Base-by-base conservation (phyloP, 192 early-diverging fungal species). In the Cetraspora pellucida region DNA sequence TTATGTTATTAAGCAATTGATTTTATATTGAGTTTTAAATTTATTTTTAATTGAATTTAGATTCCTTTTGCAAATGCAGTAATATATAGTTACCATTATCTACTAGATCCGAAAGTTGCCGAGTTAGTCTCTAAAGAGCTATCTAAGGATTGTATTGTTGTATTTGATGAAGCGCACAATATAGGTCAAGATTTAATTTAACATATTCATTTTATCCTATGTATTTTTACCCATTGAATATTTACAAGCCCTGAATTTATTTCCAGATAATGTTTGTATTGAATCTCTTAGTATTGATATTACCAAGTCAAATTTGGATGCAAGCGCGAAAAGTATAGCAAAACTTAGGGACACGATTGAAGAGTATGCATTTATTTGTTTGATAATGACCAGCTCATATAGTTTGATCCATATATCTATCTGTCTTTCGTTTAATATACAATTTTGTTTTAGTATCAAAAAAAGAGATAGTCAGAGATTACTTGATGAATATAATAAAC, bases 91-190 rank as follows among this genome's bases (percentile, higher is more conserved):
- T 99, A 98, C 79, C 97, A 99, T 79, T 99, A 99, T 78, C 88
- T 99, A 85, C 85, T 99, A n/a, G 98, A 99, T 81, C 98, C 98
- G 23, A 99, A 99, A 84, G 97, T 99, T 2, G 98, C 98, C 8
- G 97, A 98, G 50, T 78, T 98, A 66, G 95, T 99, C 43, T 98
- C 96, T 6, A 95, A 93, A 82, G 97, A 98, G 79, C 77, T 99
- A 64, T 92, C 93, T 45, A 94, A 92, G 81, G 94, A 98, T 61
- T 91, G 92, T 47, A 98, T 99, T 64, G 93, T 99, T n/a, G 93
- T 99, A 0, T 99, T 99, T 85, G 98, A 99, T 84, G 98, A 99
- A 81, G 98, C 98, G 1, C 97, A 99, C 86, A 98, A 99, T 79
- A 98, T 99, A 74, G 97, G 93, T 95, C 82, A 25, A 27, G 25